Base-by-base conservation (phyloP, 495 filamentous ascomycete species). In the Choiromyces venosus region DNA sequence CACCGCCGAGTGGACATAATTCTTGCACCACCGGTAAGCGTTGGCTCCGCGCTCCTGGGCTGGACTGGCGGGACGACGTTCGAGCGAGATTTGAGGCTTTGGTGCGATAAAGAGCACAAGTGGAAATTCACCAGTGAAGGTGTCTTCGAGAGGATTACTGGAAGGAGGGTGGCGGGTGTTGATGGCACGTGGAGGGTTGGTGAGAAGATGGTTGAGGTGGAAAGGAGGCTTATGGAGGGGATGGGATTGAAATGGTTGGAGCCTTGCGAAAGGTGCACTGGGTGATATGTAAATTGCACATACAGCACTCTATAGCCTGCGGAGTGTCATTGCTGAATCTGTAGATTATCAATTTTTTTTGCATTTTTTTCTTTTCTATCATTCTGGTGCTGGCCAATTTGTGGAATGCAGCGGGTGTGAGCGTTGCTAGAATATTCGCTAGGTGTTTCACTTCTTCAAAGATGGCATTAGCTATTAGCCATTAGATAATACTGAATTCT, bases 1-100 rank as follows among this genome's bases (percentile, higher is more conserved):
- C 94, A 97, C 78, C 87, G 93, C 29, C 86, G 94, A 25, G 93
- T 99, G 9, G 94, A 98, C 80, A 97, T 99, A 74, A 96, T 99
- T 79, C 86, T 98, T 72, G 89, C 89, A 25, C 94, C 93, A 0
- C 96, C 94, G 91, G 89, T 88, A 39, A 95, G 92, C 4, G 87
- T 91, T 4, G 95, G 96, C 0, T 97, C 93, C 78, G 95, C 93
- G 0, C 86, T 98, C 4, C 83, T 93, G 5, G 93, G 92, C 4
- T 98, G 94, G 96, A 90, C 90, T 19, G 91, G 92, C 3, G 96
- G 89, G 12, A 92, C 89, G 7, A 97, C 93, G 0, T 99, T 97
- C 79, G 88, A 97, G 84, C 84, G 96, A 39, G 95, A 99, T 82
- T 79, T 99, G 70, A 84, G 93, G 52, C 83, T 90, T 67, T 94